phyloP scores from a whole-genome alignment of 805 yeast genomes.

The Saturnispora sekii region DNA sequence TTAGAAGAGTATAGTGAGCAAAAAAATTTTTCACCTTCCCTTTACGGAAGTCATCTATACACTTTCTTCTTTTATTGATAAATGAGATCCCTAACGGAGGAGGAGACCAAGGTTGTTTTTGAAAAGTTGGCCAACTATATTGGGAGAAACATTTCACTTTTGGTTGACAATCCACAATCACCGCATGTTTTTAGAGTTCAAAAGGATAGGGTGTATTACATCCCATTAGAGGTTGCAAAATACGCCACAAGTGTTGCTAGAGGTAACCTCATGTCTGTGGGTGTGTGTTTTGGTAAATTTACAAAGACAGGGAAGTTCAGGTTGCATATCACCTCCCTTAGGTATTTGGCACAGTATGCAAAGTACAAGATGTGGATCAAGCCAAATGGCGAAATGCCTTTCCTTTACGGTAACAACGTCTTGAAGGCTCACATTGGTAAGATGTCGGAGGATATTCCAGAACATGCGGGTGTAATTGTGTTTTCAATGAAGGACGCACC shows the following conservation, averaged over 20 bases:
- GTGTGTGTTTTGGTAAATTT: slow-evolving; percentile 91
- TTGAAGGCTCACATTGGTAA: slow-evolving; percentile 94
- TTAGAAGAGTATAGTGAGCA: neutral
- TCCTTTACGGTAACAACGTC: slow-evolving; percentile 90
- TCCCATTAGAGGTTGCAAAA: slow-evolving; percentile 70
- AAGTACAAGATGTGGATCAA: slow-evolving; percentile 95
- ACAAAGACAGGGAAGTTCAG: slow-evolving; percentile 96
- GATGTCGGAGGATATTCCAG: slow-evolving; percentile 96
- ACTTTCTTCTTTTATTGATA: neutral
- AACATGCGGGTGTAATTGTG: slow-evolving; percentile 91
- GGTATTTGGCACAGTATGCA: slow-evolving; percentile 76
- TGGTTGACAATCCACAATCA: slow-evolving; percentile 76
- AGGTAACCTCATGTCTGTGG: slow-evolving; percentile 83
- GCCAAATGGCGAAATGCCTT: slow-evolving; percentile 97
- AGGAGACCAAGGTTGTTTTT: slow-evolving; percentile 91
- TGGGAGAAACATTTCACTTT: slow-evolving; percentile 86
- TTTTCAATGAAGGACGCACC: slow-evolving; percentile 90
- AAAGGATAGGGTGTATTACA: slow-evolving; percentile 93
- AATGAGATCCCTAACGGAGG: slow-evolving; percentile 95
- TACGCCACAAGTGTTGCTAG: slow-evolving; percentile 88
- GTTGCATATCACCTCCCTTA: slow-evolving; percentile 85
- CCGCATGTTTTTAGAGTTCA: slow-evolving; percentile 94
- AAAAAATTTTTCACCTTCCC: slow-evolving; percentile 5
- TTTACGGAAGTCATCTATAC: too few species aligned
- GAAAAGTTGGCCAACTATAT: slow-evolving; percentile 94